These are phyloP conservation scores for Marasmius sp. DNA, from an alignment of 1,284 basidiomycete species.

Conservation along the genomic window DNA sequence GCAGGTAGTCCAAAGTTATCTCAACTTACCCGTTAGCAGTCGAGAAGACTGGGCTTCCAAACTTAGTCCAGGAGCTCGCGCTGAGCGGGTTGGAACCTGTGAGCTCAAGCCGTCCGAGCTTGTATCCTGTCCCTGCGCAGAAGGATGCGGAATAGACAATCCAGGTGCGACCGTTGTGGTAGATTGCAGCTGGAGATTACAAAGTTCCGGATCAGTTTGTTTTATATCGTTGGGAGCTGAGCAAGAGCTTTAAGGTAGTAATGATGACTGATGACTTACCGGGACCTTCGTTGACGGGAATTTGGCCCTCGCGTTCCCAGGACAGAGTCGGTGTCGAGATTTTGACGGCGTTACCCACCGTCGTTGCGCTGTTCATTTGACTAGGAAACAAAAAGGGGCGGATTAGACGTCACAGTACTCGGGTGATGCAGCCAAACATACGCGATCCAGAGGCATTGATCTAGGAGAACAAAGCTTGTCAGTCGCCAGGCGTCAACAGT, in stretches of 20 bases:
- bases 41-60: constrained; percentile 11
- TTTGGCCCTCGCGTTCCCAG: constrained; percentile 33
- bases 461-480: constrained; percentile 24
- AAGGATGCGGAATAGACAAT: neutral
- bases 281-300: constrained; percentile 9
- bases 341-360: constrained; percentile 32
- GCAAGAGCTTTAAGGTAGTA: constrained; percentile 32
- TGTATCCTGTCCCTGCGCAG: constrained; percentile 23
- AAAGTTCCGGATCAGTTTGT: neutral
- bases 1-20: neutral
- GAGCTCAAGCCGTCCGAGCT: neutral
- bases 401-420: neutral
- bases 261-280: constrained; percentile 19
- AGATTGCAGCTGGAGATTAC: neutral
- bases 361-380: constrained; percentile 33
- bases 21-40: constrained; percentile 30
- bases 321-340: constrained; percentile 34
- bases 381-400: constrained; percentile 26
- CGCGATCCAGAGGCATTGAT: constrained; percentile 37
- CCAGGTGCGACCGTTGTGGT: neutral
- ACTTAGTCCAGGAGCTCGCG: constrained; percentile 2
- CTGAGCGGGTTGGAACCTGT: neutral
- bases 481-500: constrained; percentile 26
- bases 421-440: constrained; percentile 11
- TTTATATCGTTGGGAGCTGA: neutral